Percentiles rank a stretch among this genome's conserved stretches.
These are phyloP conservation scores for Fusarium sp. DNA, from an alignment of 2,329 filamentous ascomycete genomes.

Conservation along the genomic window DNA sequence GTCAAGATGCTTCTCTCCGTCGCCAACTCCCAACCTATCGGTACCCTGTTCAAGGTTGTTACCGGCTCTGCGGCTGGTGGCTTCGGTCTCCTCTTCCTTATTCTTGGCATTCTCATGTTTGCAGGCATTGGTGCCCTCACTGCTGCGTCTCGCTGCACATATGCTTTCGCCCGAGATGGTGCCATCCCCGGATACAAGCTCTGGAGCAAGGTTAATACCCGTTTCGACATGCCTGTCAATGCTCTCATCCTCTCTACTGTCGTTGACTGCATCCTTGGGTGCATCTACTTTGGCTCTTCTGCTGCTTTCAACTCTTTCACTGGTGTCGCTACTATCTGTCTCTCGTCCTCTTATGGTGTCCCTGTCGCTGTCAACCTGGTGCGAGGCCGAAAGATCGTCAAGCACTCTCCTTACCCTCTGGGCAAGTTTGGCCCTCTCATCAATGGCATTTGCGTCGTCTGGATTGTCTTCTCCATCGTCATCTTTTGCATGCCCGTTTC, in stretches of 20 bases:
- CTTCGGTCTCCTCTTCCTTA: slow-evolving; percentile 78
- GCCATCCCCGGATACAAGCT: slow-evolving; percentile 75
- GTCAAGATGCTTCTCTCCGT: slow-evolving; percentile 70
- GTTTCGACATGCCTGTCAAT: slow-evolving; percentile 74
- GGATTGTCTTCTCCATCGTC: slow-evolving; percentile 75
- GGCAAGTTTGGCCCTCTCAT: slow-evolving; percentile 74
- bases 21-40: slow-evolving; percentile 79
- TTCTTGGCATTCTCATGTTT: slow-evolving; percentile 80
- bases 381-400: slow-evolving; percentile 71
- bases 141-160: slow-evolving; percentile 77
- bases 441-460: slow-evolving; percentile 73
- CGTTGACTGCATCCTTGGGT: slow-evolving; percentile 75
- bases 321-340: slow-evolving; percentile 80
- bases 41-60: slow-evolving; percentile 77
- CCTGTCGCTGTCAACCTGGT: slow-evolving; percentile 78
- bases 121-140: slow-evolving; percentile 79
- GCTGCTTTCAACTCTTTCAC: slow-evolving; percentile 85
- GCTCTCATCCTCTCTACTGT: slow-evolving; percentile 73
- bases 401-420: slow-evolving; percentile 72
- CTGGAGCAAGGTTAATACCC: slow-evolving; percentile 72
- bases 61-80: slow-evolving; percentile 78
- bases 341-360: slow-evolving; percentile 78
- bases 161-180: slow-evolving; percentile 78
- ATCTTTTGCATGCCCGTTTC: slow-evolving; percentile 80
- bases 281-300: slow-evolving; percentile 81